Evolutionary conservation across 192 early-diverging fungal species (phyloP).

Genomic region (Coemansia sp.): DNA sequence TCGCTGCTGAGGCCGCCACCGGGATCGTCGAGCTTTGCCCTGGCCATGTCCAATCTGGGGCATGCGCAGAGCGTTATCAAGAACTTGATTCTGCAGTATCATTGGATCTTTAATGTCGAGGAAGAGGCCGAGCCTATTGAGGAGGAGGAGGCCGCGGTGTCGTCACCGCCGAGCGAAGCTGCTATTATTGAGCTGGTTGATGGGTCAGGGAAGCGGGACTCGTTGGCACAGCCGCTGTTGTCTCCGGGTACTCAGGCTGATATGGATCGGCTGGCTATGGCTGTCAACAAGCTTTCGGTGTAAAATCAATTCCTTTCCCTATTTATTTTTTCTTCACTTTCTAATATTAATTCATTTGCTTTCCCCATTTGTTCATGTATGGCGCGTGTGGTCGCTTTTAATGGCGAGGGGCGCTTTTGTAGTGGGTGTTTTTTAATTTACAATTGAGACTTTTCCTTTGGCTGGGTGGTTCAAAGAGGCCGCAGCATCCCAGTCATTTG

Average conservation of each 20-base stretch:
- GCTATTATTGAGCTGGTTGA: background rate
- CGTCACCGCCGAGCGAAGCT: background rate
- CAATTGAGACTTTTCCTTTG: too few species aligned
- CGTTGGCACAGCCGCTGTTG: constrained; percentile 12
- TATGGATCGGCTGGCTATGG: constrained; percentile 40
- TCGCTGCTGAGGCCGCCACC: constrained; percentile 75
- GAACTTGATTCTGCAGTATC: constrained; percentile 75
- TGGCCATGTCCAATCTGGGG: constrained; percentile 75
- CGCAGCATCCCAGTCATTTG: too few species aligned
- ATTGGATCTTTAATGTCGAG: constrained; percentile 77
- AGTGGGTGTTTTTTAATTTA: background rate
- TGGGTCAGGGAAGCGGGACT: constrained; percentile 22
- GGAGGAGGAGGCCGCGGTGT: constrained; percentile 25
- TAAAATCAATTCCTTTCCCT: background rate
- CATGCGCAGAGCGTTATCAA: constrained; percentile 74
- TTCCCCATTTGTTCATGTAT: too few species aligned
- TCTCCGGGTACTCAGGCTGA: constrained; percentile 35
- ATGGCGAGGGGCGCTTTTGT: too few species aligned
- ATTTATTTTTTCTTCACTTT: background rate
- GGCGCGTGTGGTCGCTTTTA: too few species aligned
- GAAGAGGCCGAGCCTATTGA: constrained; percentile 59
- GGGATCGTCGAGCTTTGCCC: constrained; percentile 63
- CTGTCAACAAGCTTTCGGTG: constrained; percentile 42
- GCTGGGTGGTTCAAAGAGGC: too few species aligned
- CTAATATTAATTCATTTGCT: background rate